A percentile compares a stretch with the other conserved stretches of the same genome.
These are phyloP conservation scores for Whalleya microplaca DNA, from an alignment of 2,329 filamentous ascomycete genomes.

Conservation along the genomic window DNA sequence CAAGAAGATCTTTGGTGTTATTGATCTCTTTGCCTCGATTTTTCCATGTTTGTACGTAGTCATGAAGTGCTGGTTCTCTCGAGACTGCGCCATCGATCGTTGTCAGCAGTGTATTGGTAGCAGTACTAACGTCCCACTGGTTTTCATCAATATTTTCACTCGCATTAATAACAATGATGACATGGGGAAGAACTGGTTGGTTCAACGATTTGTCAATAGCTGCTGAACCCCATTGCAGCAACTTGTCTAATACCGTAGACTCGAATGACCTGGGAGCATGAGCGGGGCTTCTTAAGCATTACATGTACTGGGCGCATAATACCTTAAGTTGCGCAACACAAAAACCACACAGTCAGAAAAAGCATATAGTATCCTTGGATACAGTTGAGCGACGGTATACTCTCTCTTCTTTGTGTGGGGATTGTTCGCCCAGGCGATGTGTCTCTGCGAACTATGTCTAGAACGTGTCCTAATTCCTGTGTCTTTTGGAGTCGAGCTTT, in stretches of 20 bases:
- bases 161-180: slow-evolving; percentile 55
- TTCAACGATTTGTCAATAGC: slow-evolving; percentile 56
- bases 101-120: slow-evolving; percentile 44
- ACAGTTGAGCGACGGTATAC: slow-evolving; percentile 44
- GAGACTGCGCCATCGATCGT: too few relatives aligned
- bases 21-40: too few relatives aligned
- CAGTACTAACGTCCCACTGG: slow-evolving; percentile 47
- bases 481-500: neutral
- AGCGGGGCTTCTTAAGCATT: too few relatives aligned
- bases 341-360: too few relatives aligned
- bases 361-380: slow-evolving; percentile 48
- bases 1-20: too few relatives aligned
- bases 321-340: too few relatives aligned
- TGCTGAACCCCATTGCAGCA: slow-evolving; percentile 53
- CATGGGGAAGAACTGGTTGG: slow-evolving; percentile 57
- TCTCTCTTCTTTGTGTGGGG: slow-evolving; percentile 38
- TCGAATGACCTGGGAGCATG: too few relatives aligned
- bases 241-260: slow-evolving; percentile 41
- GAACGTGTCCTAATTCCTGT: neutral
- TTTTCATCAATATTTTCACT: slow-evolving; percentile 41
- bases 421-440: slow-evolving; percentile 39
- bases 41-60: too few relatives aligned
- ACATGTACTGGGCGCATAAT: too few relatives aligned
- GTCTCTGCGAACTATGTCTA: slow-evolving; percentile 26
- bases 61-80: too few relatives aligned